Conservation (phyloP, 352 stramenopile species). For the Phytophthora fragariae region DNA sequence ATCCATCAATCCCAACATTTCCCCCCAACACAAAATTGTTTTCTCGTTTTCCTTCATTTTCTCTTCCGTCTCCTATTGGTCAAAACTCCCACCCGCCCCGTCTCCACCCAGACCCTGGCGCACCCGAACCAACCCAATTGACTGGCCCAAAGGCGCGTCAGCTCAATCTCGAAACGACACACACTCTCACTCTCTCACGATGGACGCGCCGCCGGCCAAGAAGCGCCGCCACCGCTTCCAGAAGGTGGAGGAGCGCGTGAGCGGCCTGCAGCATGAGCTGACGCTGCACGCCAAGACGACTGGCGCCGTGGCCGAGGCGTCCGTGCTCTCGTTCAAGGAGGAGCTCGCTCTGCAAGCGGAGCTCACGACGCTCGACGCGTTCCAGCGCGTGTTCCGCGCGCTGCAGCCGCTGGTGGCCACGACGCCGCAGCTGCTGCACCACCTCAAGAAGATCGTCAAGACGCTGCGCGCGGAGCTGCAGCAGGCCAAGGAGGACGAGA, state of each 20-base stretch:
- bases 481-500: conserved; percentile 34
- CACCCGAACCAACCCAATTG: conserved; percentile 26
- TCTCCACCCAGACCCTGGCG: background rate
- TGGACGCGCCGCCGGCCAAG: conserved; percentile 40
- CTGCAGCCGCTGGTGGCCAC: conserved; percentile 80
- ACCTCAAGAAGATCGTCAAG: conserved; percentile 78
- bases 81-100: too few relatives aligned
- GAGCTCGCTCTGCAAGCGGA: conserved; percentile 82
- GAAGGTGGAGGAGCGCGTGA: conserved; percentile 82
- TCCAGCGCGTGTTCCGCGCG: conserved; percentile 77
- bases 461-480: conserved; percentile 69
- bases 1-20: too few relatives aligned
- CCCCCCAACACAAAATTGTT: too few relatives aligned
- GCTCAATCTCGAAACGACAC: too few relatives aligned
- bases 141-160: conserved; percentile 8
- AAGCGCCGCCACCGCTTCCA: conserved; percentile 89
- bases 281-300: conserved; percentile 87
- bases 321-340: conserved; percentile 81
- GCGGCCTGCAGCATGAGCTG: conserved; percentile 80
- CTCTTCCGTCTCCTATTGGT: too few relatives aligned
- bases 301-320: conserved; percentile 57
- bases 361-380: conserved; percentile 85
- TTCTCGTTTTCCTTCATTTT: too few relatives aligned
- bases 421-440: conserved; percentile 84
- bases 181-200: too few relatives aligned